Base-by-base conservation (phyloP, 192 early-diverging fungal species). In the Backusella luteola region DNA sequence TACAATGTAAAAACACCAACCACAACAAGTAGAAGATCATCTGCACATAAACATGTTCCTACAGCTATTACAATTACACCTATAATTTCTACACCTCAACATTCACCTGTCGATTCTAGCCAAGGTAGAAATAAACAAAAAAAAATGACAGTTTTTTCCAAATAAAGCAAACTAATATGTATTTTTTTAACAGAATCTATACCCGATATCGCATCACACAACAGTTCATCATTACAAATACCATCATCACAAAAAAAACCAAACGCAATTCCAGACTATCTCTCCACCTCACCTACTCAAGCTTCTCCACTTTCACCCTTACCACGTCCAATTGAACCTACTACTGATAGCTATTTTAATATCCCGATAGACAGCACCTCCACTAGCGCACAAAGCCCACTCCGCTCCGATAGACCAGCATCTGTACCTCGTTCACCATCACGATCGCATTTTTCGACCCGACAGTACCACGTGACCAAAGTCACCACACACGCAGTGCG, bases 221-320 rank as follows among this genome's bases (percentile, higher is more conserved):
- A 63, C 4, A 63, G 26, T 11, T 63, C 56, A 63, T 63, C 56
- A 12, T 6, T 63, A 4, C 56, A 63, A 63, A 1, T 63, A 68
- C 67, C 14, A n/a, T 21, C 17, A 36, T 1, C 67, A 36, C 67
- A 17, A 34, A 68, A 34, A 68, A 68, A 35, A 17, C 34, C 34
- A 35, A 68, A 35, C 26, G 19, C 29, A 29, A 68, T 63, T 29
- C 56, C 56, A 26, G 67, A 68, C 32, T 66, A 42, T 32, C 34
- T 46, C 26, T 67, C 29, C 4, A 67, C 29, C 36, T 35, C 29
- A 35, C 74, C 67, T 52, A 44, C 44, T 34, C 67, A 36, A 35
- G 26, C 74, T 34, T 69, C 66, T 23, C 74, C 67, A 29, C 42
- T 76, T 41, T 75, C 73, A 26, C 73, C 73, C 4, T 19, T 75